Percentiles rank a stretch among this genome's conserved stretches.
Conservation (phyloP, 805 yeast genomes). For the Lipomyces sp. region DNA sequence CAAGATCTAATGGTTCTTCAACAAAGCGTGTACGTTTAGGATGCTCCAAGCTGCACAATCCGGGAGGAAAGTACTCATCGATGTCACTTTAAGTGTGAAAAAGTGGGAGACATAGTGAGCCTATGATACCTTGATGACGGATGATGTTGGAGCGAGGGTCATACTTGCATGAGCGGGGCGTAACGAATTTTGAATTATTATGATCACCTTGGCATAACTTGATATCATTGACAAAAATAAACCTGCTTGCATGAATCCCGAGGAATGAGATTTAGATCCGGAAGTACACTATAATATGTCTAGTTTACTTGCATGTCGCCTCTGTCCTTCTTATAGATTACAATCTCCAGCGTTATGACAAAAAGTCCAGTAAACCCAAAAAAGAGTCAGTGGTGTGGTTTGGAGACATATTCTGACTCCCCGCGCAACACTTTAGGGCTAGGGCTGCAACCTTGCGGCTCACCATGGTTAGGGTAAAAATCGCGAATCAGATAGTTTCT, state of each 20-base stretch:
- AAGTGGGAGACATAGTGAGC: not conserved
- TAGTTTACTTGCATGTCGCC: no score
- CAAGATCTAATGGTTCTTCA: constrained; percentile 8
- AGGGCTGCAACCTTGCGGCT: not conserved
- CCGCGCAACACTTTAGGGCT: no score
- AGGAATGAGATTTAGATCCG: no score
- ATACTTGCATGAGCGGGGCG: not conserved
- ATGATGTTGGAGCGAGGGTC: not conserved
- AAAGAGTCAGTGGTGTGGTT: no score
- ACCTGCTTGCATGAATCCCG: not conserved
- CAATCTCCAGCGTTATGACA: no score
- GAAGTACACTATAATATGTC: no score
- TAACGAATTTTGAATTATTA: not conserved
- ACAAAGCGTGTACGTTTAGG: constrained; percentile 40
- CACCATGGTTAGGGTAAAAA: not conserved
- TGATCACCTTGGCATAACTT: not conserved
- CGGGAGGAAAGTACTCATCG: constrained; percentile 39
- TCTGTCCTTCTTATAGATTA: no score
- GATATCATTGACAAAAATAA: not conserved
- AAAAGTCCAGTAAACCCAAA: no score
- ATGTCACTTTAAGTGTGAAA: constrained; percentile 37
- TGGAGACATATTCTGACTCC: no score
- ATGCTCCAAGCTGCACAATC: constrained; percentile 42
- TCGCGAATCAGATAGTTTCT: not conserved
- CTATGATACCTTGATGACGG: not conserved